Base-by-base conservation (phyloP, 2,329 filamentous ascomycete species). In the Talaromyces sp. region DNA sequence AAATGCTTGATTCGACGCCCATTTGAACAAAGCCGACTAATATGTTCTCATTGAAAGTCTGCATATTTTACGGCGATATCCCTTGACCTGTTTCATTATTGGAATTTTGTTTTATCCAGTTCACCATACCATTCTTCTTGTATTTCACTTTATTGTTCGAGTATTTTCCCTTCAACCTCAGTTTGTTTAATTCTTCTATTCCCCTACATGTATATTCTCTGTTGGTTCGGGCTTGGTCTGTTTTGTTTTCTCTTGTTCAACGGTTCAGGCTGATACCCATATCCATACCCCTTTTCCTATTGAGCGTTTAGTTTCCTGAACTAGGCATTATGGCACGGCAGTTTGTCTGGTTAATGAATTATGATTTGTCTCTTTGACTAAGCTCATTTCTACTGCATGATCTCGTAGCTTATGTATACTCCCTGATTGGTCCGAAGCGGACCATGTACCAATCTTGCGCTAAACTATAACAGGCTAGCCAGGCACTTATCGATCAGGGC, bases 201-300 rank as follows among this genome's bases (percentile, higher is more conserved):
- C 29, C 15, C 17, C 19, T 15, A 29, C 40, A 31, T 56, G 34
- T 47, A 19, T 56, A 29, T 63, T 58, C 5, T 40, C 8, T 56
- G n/a, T 36, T 62, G 59, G 47, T 17, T 38, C 27, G 25, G 59
- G 15, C 38, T 54, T 45, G 47, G 38, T 58, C 36, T 43, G 22
- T 34, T 56, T 40, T 54, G 40, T 38, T 45, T 27, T 31, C 6
- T 59, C 19, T 27, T 63, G 25, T 58, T 63, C 27, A 27, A 58
- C 29, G 49, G 49, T 58, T 56, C 61, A 56, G 40, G 61, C 51
- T 58, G 49, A 56, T 63, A 56, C 53, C 49, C 61, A 54, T 63
- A 22, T 22, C 58, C 29, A 34, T 34, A 34, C 56, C 31, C 11
- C 29, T 45, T 19, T 17, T 58, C 25, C 38, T 58, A 58, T 36